phyloP scores from a whole-genome alignment of 306 rosid genomes.

The Cucumis melo region DNA sequence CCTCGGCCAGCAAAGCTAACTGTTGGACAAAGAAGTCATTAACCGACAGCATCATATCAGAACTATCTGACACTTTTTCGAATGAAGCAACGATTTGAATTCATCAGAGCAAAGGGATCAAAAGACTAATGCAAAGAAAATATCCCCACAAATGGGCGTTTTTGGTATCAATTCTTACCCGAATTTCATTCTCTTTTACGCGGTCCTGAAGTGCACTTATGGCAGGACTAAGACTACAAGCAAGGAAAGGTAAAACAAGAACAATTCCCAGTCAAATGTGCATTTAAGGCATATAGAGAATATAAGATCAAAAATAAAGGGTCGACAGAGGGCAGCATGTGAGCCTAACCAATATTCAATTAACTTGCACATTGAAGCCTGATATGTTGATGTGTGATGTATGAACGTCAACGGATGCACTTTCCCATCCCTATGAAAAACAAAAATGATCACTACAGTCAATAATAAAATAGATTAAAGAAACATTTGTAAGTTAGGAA shows the following conservation, averaged over 20 bases:
- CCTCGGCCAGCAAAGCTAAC: constrained; percentile 53
- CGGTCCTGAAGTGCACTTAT: constrained; percentile 80
- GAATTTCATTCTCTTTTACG: constrained; percentile 70
- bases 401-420: constrained; percentile 83
- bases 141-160: constrained; percentile 1
- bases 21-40: constrained; percentile 16
- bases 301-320: background rate
- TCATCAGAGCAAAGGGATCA: background rate
- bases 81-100: background rate
- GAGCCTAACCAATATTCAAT: constrained; percentile 84
- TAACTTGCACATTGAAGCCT: constrained; percentile 95
- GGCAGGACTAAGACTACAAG: constrained; percentile 90
- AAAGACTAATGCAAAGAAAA: background rate
- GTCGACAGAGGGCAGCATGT: constrained; percentile 6
- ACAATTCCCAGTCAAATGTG: background rate
- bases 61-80: background rate
- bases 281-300: background rate
- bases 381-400: constrained; percentile 93
- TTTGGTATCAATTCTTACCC: constrained; percentile 41
- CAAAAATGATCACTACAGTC: constrained; percentile 10
- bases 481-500: background rate
- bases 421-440: constrained; percentile 59
- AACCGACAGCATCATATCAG: background rate
- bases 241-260: constrained; percentile 14
- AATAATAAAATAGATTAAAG: background rate